Conservation (phyloP, 345 rosid genomes). For the Populus ilicifolia region DNA sequence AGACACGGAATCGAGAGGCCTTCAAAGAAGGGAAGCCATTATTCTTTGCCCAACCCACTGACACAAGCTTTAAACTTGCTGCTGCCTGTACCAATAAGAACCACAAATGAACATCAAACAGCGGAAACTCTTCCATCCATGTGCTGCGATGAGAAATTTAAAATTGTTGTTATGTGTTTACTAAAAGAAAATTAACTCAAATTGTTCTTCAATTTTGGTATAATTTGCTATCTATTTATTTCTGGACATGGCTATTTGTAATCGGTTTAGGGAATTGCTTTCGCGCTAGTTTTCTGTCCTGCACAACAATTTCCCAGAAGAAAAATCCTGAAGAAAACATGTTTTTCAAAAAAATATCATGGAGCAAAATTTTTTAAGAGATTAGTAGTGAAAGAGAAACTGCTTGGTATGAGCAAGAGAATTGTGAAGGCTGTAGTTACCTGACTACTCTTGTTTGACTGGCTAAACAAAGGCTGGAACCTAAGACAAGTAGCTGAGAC, state of each 20-base stretch:
- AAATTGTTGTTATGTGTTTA: no score
- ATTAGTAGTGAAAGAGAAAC: no score
- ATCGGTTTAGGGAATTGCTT: no score
- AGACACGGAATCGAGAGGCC: constrained; percentile 12
- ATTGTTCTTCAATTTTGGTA: not conserved
- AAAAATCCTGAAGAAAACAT: not conserved
- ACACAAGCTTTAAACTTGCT: constrained; percentile 22
- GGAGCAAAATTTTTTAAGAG: not conserved
- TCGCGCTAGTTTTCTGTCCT: no score
- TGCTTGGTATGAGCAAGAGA: not conserved
- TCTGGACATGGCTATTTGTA: not conserved
- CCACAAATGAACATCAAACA: not conserved
- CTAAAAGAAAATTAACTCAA: not conserved
- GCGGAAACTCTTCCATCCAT: no score
- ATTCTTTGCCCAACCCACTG: constrained; percentile 26
- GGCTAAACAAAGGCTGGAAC: not conserved
- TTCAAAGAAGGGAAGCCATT: constrained; percentile 24
- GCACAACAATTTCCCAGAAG: no score
- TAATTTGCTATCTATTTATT: not conserved
- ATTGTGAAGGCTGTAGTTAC: not conserved
- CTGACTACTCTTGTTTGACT: not conserved
- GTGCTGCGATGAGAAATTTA: no score
- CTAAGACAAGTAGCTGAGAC: constrained; percentile 13
- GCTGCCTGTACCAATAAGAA: constrained; percentile 17
- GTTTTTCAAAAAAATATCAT: not conserved